Evolutionary conservation across 2,329 filamentous ascomycete species (phyloP).

Genomic region (Microdochium paspali): DNA sequence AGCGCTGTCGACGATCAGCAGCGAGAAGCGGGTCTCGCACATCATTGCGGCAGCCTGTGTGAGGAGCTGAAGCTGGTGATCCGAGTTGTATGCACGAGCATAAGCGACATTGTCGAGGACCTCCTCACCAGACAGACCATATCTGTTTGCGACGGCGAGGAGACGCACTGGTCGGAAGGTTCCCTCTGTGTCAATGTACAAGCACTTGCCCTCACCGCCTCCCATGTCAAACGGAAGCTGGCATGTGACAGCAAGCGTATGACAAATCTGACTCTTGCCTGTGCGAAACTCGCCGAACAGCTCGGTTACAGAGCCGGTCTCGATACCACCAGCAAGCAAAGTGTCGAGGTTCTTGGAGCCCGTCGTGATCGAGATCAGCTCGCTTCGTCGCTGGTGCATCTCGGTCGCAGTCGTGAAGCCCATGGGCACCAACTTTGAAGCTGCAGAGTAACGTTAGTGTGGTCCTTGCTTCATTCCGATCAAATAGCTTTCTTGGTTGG

Average conservation of each 20-base stretch:
- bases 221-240: slow-evolving; percentile 98
- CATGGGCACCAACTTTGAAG: slow-evolving; percentile 95
- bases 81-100: slow-evolving; percentile 95
- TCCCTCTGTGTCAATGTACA: slow-evolving; percentile 97
- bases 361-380: slow-evolving; percentile 95
- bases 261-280: slow-evolving; percentile 97
- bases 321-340: slow-evolving; percentile 83
- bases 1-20: slow-evolving; percentile 92
- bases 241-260: slow-evolving; percentile 96
- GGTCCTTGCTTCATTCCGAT: slow-evolving; percentile 6
- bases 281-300: slow-evolving; percentile 97
- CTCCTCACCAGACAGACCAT: slow-evolving; percentile 90
- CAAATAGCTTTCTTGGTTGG: slow-evolving; percentile 1
- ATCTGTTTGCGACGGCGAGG: slow-evolving; percentile 85
- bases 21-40: slow-evolving; percentile 95
- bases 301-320: slow-evolving; percentile 96
- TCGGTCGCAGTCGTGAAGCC: slow-evolving; percentile 98
- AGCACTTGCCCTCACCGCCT: slow-evolving; percentile 92
- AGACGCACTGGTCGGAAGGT: slow-evolving; percentile 91
- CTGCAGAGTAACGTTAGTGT: slow-evolving; percentile 32
- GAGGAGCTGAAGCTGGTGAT: slow-evolving; percentile 90
- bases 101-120: slow-evolving; percentile 98
- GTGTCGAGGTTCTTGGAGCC: slow-evolving; percentile 97
- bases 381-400: slow-evolving; percentile 94
- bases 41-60: slow-evolving; percentile 98